Percentiles rank a stretch among this genome's conserved stretches.
These are phyloP conservation scores for Trichophyton mentagrophytes DNA, from an alignment of 2,329 filamentous ascomycete species.

Conservation along the genomic window DNA sequence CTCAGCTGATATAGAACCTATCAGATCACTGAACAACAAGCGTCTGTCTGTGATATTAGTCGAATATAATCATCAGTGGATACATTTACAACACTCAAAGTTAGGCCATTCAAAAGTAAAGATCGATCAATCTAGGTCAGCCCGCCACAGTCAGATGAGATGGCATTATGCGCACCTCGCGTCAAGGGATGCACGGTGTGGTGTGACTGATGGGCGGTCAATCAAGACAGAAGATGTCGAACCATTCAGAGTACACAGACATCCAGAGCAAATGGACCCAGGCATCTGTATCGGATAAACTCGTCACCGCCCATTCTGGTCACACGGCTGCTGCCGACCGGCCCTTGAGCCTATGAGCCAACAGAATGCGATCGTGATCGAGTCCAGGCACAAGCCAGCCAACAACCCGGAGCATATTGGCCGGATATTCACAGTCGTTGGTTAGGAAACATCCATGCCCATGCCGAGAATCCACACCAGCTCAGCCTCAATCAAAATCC, in stretches of 20 bases:
- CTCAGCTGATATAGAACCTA: neutral
- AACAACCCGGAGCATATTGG: neutral
- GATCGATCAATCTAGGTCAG: neutral
- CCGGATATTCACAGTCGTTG: conserved; percentile 1
- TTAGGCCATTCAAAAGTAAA: neutral
- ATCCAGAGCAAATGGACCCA: neutral
- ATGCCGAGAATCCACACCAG: neutral
- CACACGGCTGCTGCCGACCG: neutral
- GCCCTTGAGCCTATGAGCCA: neutral
- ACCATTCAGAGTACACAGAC: neutral
- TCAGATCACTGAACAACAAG: neutral
- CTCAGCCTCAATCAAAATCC: neutral
- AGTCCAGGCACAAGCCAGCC: neutral
- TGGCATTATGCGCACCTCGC: neutral
- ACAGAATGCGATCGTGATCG: conserved; percentile 3
- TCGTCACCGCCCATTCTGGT: neutral
- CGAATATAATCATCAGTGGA: neutral
- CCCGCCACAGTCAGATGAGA: neutral
- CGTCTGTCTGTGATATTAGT: neutral
- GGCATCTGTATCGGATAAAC: neutral
- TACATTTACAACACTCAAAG: neutral
- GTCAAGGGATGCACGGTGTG: neutral
- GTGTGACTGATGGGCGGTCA: neutral
- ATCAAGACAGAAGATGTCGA: neutral
- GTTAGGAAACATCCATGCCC: neutral